phyloP scores from a whole-genome alignment of 768 basidiomycete genomes.

The Calvatia gigantea region DNA sequence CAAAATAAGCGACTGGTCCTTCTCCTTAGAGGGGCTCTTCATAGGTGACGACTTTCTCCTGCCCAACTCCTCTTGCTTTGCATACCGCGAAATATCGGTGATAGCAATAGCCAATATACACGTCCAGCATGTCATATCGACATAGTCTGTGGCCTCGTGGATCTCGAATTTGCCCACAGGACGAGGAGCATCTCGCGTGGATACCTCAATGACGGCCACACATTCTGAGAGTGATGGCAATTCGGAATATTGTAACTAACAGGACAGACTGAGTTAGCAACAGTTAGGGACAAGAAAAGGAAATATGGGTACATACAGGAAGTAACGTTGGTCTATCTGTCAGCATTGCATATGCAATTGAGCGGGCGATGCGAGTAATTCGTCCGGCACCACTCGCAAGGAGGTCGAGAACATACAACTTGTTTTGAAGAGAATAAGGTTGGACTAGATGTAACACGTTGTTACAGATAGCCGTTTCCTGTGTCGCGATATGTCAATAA shows the following conservation, averaged over 20 bases:
- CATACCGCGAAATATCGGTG: slow-evolving; percentile 55
- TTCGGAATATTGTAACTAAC: slow-evolving; percentile 37
- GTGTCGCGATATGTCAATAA: neutral
- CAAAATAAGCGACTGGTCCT: slow-evolving; percentile 37
- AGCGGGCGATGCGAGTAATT: slow-evolving; percentile 52
- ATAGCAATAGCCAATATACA: slow-evolving; percentile 57
- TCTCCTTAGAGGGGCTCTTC: slow-evolving; percentile 18
- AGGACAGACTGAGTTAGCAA: slow-evolving; percentile 1
- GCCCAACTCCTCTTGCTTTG: slow-evolving; percentile 38
- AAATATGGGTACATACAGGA: slow-evolving; percentile 21
- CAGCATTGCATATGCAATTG: slow-evolving; percentile 51
- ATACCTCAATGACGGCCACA: slow-evolving; percentile 35
- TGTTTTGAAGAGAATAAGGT: slow-evolving; percentile 43
- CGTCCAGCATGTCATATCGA: slow-evolving; percentile 52
- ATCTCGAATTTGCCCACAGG: slow-evolving; percentile 50
- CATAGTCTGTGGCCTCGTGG: slow-evolving; percentile 55
- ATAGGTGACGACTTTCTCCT: slow-evolving; percentile 13
- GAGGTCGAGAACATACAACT: slow-evolving; percentile 45
- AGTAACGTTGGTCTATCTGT: slow-evolving; percentile 22
- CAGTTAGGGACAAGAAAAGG: neutral
- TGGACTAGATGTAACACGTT: slow-evolving; percentile 39
- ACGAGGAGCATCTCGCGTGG: slow-evolving; percentile 35
- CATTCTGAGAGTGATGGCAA: slow-evolving; percentile 47
- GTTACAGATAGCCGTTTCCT: slow-evolving; percentile 48
- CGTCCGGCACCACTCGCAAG: slow-evolving; percentile 48